Evolutionary conservation across 2,329 filamentous ascomycete genomes (phyloP), one percentile per base, ranked within the genome.

Genomic region (Ceratocystiopsis sp.): DNA sequence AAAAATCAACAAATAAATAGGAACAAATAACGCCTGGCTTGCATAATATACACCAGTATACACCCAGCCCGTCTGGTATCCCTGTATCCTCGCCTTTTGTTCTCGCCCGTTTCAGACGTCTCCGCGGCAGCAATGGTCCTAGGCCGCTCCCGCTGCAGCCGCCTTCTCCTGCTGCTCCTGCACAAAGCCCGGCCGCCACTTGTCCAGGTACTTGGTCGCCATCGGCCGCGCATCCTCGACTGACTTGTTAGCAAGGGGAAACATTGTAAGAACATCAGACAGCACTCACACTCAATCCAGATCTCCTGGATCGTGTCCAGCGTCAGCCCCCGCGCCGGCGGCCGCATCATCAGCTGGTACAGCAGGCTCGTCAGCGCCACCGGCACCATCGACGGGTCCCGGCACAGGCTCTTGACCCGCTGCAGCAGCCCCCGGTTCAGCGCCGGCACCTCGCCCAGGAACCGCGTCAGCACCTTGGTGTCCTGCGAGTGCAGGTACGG

Each of bases 401-500:
- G 67, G 53, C 78, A 82, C 52, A 81, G 66, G 33, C 64, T 62
- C 59, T 77, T 78, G 34, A 96, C 76, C 41, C 82, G 73, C 39
- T 78, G 69, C 2, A 96, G 68, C 48, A 96, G 76, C 12, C 72
- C 68, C 33, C 66, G 60, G 47, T 78, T 84, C 33, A 98, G 67
- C 37, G 82, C 78, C 0, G 91, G 91, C 33, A 98, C 78, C 59
- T 98, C 91, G 41, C 85, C 87, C 38, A 98, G 64, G 56, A 96
- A 93, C 34, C 91, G 76, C 25, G 93, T 87, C 44, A 98, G 65
- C 18, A 93, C 73, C 59, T 91, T 89, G 34, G 47, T 50, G 57
- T 98, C 91, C 47, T 84, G 82, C 2, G 80, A 74, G 55, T 95
- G 86, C n/a, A 96, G 68, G 58, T 94, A 96, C 4, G 84, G 84